A percentile compares a stretch with the other conserved stretches of the same genome.
phyloP scores from a whole-genome alignment of 371 early-diverging fungal genomes.

The Lichtheimia ramosa region DNA sequence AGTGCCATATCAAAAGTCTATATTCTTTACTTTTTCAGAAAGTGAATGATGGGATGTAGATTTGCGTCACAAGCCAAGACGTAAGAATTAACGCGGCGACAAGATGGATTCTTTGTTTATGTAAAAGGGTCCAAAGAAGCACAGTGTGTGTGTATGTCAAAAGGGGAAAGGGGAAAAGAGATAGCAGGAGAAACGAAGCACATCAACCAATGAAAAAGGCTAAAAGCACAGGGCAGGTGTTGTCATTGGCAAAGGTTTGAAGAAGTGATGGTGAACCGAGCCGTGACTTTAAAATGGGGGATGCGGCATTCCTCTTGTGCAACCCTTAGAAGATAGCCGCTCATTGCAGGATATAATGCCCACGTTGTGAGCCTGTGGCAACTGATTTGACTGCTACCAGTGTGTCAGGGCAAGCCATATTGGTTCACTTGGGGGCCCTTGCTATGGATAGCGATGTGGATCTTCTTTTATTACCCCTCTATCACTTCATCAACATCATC shows the following conservation, averaged over 20 bases:
- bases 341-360: slow-evolving; percentile 22
- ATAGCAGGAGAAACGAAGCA: neutral
- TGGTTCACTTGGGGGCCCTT: neutral
- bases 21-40: too few relatives aligned
- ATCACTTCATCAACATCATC: neutral
- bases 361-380: slow-evolving; percentile 21
- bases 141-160: too few relatives aligned
- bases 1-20: too few relatives aligned
- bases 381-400: slow-evolving; percentile 13
- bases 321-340: slow-evolving; percentile 9
- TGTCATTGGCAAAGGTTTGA: slow-evolving; percentile 3
- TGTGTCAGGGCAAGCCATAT: neutral
- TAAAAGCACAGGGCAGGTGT: neutral
- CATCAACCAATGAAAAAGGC: neutral
- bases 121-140: too few relatives aligned
- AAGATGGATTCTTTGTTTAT: too few relatives aligned
- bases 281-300: slow-evolving; percentile 4
- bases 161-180: too few relatives aligned
- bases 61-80: too few relatives aligned
- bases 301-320: slow-evolving; percentile 11
- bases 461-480: neutral
- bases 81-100: too few relatives aligned
- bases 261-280: slow-evolving; percentile 2
- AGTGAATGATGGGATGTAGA: too few relatives aligned
- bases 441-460: slow-evolving; percentile 5